A percentile compares a stretch with the other conserved stretches of the same genome.
phyloP scores from a whole-genome alignment of 1,284 basidiomycete genomes.

The Kwoniella shivajii region DNA sequence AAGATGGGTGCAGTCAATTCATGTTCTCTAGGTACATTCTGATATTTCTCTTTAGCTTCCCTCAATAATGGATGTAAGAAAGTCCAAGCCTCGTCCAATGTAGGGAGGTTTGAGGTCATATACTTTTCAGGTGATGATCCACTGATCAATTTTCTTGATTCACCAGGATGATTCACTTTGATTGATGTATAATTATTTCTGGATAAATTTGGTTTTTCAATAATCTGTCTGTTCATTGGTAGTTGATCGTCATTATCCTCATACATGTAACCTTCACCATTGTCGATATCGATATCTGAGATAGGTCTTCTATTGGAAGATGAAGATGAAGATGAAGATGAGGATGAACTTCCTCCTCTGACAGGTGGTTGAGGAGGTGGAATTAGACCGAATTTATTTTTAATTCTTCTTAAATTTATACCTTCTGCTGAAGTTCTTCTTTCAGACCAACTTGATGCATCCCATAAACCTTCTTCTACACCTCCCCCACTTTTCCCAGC shows the following conservation, averaged over 20 bases:
- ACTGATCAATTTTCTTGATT: slow-evolving; percentile 22
- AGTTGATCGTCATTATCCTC: background rate
- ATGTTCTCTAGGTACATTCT: slow-evolving; percentile 42
- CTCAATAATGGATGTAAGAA: slow-evolving; percentile 36
- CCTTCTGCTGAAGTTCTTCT: slow-evolving; percentile 16
- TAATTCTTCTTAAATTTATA: slow-evolving; percentile 18
- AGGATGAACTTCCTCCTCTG: no score
- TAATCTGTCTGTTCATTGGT: background rate
- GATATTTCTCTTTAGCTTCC: slow-evolving; percentile 34
- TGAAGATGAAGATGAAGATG: no score
- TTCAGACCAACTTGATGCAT: slow-evolving; percentile 34
- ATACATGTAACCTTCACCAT: no score
- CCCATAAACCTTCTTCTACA: slow-evolving; percentile 36
- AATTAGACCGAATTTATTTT: slow-evolving; percentile 13
- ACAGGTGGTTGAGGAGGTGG: background rate
- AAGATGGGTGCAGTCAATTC: slow-evolving; percentile 41
- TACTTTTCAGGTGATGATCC: slow-evolving; percentile 32
- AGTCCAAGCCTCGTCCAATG: slow-evolving; percentile 40
- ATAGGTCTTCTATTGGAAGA: no score
- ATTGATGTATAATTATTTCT: slow-evolving; percentile 4
- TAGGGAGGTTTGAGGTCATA: slow-evolving; percentile 29
- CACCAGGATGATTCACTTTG: slow-evolving; percentile 10
- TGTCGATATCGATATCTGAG: no score
- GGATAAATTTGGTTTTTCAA: slow-evolving; percentile 3
- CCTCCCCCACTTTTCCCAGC: slow-evolving; percentile 8